A percentile compares a stretch with the other conserved stretches of the same genome.
These are phyloP conservation scores for Wickerhamiella allomyrinae DNA, from an alignment of 805 yeast species.

Conservation along the genomic window DNA sequence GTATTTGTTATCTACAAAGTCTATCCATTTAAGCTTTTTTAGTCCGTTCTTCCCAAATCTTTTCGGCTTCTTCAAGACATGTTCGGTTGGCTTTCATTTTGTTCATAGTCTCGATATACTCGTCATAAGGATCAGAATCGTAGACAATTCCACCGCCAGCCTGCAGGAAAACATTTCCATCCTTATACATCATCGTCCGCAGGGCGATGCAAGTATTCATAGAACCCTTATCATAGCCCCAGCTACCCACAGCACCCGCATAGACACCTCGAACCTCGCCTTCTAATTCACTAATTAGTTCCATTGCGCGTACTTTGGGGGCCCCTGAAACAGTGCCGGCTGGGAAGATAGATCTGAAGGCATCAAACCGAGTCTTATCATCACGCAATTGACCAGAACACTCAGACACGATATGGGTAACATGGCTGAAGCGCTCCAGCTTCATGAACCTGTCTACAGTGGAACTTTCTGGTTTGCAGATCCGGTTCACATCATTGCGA, in stretches of 20 bases:
- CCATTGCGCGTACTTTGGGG: slow-evolving; percentile 96
- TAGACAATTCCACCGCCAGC: slow-evolving; percentile 98
- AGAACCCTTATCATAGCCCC: slow-evolving; percentile 88
- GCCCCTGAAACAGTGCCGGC: slow-evolving; percentile 99
- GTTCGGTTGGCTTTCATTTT: slow-evolving; percentile 89
- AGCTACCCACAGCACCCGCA: slow-evolving; percentile 97
- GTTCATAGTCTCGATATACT: slow-evolving; percentile 91
- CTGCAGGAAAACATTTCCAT: slow-evolving; percentile 81
- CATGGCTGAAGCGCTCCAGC: slow-evolving; percentile 90
- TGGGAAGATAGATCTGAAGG: slow-evolving; percentile 94
- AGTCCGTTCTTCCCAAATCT: slow-evolving; percentile 20
- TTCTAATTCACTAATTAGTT: slow-evolving; percentile 77
- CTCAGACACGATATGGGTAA: slow-evolving; percentile 89
- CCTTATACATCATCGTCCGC: slow-evolving; percentile 91
- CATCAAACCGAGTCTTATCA: slow-evolving; percentile 85
- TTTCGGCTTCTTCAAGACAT: slow-evolving; percentile 87
- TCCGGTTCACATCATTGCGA: slow-evolving; percentile 86
- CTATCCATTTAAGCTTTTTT: not conserved
- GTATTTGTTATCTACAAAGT: no score
- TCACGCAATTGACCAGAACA: slow-evolving; percentile 80
- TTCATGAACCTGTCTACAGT: slow-evolving; percentile 77
- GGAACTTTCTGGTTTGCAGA: slow-evolving; percentile 78
- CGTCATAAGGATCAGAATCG: slow-evolving; percentile 91
- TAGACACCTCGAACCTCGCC: slow-evolving; percentile 89
- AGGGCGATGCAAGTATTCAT: slow-evolving; percentile 98